Percentiles rank a stretch among this genome's conserved stretches.
Evolutionary conservation across 202 grass and related monocot genomes (phyloP).

Genomic region (Carex arenaria): DNA sequence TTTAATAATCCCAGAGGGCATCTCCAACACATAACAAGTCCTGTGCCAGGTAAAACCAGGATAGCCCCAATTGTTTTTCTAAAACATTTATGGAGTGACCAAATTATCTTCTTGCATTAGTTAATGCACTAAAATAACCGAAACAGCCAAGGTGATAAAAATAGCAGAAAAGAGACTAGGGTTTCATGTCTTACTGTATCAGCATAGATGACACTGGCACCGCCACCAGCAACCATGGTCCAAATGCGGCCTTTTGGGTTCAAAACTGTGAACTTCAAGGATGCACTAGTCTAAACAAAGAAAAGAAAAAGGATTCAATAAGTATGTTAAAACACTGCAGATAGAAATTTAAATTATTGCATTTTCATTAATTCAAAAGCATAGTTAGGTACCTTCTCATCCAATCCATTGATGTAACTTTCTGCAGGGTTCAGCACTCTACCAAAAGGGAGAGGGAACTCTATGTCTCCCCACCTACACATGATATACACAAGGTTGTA

Average conservation of each 20-base stretch:
- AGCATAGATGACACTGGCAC: conserved; percentile 96
- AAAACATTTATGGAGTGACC: neutral
- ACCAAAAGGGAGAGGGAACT: conserved; percentile 90
- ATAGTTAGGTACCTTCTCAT: conserved; percentile 76
- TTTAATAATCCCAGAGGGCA: neutral
- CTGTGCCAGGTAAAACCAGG: neutral
- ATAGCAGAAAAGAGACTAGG: neutral
- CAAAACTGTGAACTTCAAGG: conserved; percentile 90
- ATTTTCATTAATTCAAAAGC: conserved; percentile 13
- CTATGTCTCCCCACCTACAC: conserved; percentile 72
- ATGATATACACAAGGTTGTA: conserved; percentile 7
- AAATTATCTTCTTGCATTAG: neutral
- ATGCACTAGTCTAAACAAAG: conserved; percentile 80
- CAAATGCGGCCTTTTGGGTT: conserved; percentile 97
- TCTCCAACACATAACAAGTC: neutral
- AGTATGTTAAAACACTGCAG: neutral
- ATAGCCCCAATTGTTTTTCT: neutral
- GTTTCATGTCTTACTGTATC: conserved; percentile 57
- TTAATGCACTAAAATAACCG: neutral
- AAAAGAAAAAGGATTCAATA: neutral
- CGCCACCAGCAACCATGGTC: conserved; percentile 99
- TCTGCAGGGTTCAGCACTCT: conserved; percentile 83
- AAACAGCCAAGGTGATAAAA: neutral
- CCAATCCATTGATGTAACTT: conserved; percentile 79
- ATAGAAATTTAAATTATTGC: neutral